Conservation (phyloP, 805 yeast genomes). For the Teunomyces lycoperdinae region DNA sequence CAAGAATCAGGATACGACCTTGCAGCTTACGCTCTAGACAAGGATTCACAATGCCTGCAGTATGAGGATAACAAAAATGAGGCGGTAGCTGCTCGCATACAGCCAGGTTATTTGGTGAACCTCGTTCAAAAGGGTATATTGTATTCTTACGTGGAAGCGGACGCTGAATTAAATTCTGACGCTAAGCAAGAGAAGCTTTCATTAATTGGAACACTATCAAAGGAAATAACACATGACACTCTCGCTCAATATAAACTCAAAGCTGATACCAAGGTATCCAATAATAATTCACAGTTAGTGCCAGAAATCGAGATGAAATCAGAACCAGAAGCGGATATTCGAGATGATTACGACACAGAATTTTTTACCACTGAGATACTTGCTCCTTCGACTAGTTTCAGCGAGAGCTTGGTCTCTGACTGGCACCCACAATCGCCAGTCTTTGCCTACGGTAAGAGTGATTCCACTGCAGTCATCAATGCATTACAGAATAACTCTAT, state of each 20-base stretch:
- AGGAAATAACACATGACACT: slow-evolving; percentile 49
- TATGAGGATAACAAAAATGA: slow-evolving; percentile 46
- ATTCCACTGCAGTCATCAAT: slow-evolving; percentile 46
- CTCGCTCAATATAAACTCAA: slow-evolving; percentile 24
- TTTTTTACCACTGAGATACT: slow-evolving; percentile 33
- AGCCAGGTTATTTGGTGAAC: slow-evolving; percentile 79
- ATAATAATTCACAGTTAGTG: neutral
- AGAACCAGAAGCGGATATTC: neutral
- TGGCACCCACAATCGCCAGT: slow-evolving; percentile 57
- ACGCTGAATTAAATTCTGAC: neutral
- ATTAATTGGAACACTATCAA: slow-evolving; percentile 14
- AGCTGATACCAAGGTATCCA: slow-evolving; percentile 19
- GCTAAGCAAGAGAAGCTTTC: slow-evolving; percentile 8
- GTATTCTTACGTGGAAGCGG: slow-evolving; percentile 38
- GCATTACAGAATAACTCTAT: slow-evolving; percentile 29
- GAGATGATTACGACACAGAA: slow-evolving; percentile 4
- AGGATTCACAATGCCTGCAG: slow-evolving; percentile 61
- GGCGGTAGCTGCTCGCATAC: slow-evolving; percentile 46
- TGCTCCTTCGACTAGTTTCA: slow-evolving; percentile 34
- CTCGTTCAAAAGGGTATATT: slow-evolving; percentile 84
- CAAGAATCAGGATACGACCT: slow-evolving; percentile 81
- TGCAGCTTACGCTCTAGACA: slow-evolving; percentile 76
- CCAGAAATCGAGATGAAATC: slow-evolving; percentile 3
- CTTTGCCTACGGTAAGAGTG: slow-evolving; percentile 54
- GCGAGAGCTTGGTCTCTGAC: slow-evolving; percentile 43